Evolutionary conservation across 495 filamentous ascomycete genomes (phyloP), one percentile per base, ranked within the genome.

Genomic region (Pseudomonodictys pantanalensis): DNA sequence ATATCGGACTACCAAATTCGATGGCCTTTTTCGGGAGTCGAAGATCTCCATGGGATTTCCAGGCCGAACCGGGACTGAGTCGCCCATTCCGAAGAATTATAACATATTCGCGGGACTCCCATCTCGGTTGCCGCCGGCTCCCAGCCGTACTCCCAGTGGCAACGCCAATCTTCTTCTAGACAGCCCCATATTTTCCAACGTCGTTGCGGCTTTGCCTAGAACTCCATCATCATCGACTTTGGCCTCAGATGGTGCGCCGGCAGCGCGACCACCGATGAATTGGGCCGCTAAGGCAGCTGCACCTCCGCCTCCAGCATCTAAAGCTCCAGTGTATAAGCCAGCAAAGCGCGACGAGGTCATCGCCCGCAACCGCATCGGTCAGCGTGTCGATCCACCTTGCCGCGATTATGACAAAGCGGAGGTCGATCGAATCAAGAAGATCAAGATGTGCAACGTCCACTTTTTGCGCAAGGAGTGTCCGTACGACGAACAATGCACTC

Each of bases 371-470:
- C 82, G 78, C 51, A 77, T 83, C 63, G 89, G 87, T 64, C 89
- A 89, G 68, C 81, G 89, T 48, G 81, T 88, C 56, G 88, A 89
- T 66, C 77, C 76, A 22, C 77, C 79, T 24, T 70, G 77, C 56
- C 76, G 76, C 56, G 75, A 72, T 29, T 83, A 83, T 57, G 78
- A 83, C 64, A 77, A 78, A 35, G 77, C 83, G 25, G 82, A 86
- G 32, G 72, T 86, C 47, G 78, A 79, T 56, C 77, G 81, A 23
- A 65, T 86, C 58, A 84, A 85, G 68, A 82, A 80, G 64, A 74
- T 89, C 64, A 93, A 95, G 68, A 74, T 92, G 23, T 96, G 91
- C 81, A 93, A 93, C 69, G 88, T 90, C 60, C 83, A 91, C 70
- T 92, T 85, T 70, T 76, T 96, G 25, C 81, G 89, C 26, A 82